These are phyloP conservation scores for Paxillus involutus DNA, from an alignment of 768 basidiomycete genomes.

Conservation along the genomic window DNA sequence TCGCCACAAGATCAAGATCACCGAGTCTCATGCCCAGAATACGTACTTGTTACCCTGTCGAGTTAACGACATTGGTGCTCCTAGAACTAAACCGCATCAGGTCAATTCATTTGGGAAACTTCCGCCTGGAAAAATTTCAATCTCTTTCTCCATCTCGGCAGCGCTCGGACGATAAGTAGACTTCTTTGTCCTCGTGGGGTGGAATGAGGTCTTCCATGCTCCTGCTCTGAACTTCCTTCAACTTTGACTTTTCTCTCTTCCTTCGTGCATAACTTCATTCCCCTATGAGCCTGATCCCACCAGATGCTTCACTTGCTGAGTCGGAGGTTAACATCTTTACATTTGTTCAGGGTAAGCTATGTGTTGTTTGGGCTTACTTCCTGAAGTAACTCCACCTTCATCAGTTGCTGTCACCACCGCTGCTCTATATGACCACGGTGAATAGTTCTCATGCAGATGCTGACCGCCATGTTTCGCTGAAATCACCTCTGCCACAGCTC, in stretches of 20 bases:
- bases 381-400: conserved; percentile 4
- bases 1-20: too few species aligned
- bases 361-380: not conserved
- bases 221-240: not conserved
- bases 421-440: conserved; percentile 31
- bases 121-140: conserved; percentile 3
- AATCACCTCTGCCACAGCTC: conserved; percentile 9
- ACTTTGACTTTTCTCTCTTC: not conserved
- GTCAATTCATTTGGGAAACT: conserved; percentile 6
- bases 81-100: conserved; percentile 6
- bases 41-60: not conserved
- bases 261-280: conserved; percentile 1
- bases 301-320: not conserved
- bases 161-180: not conserved
- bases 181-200: too few species aligned
- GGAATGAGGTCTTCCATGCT: not conserved
- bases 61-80: not conserved
- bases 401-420: conserved; percentile 28
- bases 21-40: not conserved
- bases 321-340: conserved; percentile 11
- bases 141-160: conserved; percentile 2
- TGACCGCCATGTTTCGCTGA: not conserved
- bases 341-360: conserved; percentile 23
- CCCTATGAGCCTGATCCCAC: conserved; percentile 24
- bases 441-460: not conserved